phyloP scores from a whole-genome alignment of 1,139 yeast genomes.

The Saccharomyces hybrid region DNA sequence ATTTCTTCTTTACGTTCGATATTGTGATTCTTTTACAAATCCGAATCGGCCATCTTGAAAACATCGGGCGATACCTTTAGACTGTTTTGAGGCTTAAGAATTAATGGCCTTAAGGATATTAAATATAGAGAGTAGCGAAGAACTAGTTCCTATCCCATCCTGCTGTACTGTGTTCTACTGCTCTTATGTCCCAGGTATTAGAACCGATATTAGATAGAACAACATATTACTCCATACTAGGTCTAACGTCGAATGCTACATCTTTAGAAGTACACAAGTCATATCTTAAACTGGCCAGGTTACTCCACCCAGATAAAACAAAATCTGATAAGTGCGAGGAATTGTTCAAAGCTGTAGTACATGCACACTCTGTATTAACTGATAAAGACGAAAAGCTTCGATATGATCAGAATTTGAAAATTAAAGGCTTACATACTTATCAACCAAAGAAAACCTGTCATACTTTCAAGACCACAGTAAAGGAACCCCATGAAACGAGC shows the following conservation, averaged over 20 bases:
- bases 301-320: conserved; percentile 31
- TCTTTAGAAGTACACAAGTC: conserved; percentile 26
- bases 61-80: background rate
- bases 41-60: background rate
- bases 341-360: conserved; percentile 27
- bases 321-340: conserved; percentile 25
- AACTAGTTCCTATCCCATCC: background rate
- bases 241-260: conserved; percentile 23
- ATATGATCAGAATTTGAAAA: conserved; percentile 19
- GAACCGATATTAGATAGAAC: conserved; percentile 22
- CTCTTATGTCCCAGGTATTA: background rate
- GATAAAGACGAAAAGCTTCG: conserved; percentile 17
- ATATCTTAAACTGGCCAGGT: conserved; percentile 28
- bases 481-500: background rate
- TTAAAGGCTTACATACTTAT: conserved; percentile 18
- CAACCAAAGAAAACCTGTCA: conserved; percentile 7
- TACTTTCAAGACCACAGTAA: background rate
- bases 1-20: background rate
- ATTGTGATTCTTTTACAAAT: background rate
- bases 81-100: background rate
- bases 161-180: background rate
- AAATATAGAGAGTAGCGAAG: background rate
- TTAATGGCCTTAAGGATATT: background rate
- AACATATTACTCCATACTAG: conserved; percentile 28
- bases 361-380: conserved; percentile 28